These are phyloP conservation scores for Spathaspora sp. DNA, from an alignment of 805 yeast species.

Conservation along the genomic window DNA sequence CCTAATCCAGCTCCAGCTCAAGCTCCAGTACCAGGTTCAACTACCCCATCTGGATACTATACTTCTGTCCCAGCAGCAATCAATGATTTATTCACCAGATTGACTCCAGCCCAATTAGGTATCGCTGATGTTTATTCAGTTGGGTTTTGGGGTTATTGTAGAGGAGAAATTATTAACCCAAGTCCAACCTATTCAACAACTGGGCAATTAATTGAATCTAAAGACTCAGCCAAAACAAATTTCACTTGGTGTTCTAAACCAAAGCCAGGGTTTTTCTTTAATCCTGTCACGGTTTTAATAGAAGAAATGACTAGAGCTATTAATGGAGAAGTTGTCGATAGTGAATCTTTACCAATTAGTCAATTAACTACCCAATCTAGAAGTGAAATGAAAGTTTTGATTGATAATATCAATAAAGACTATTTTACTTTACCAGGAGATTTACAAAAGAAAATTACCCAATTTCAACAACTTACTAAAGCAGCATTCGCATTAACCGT, in stretches of 20 bases:
- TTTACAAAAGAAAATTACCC: slow-evolving; percentile 42
- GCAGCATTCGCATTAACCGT: slow-evolving; percentile 51
- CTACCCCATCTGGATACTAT: slow-evolving; percentile 7
- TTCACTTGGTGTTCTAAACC: slow-evolving; percentile 54
- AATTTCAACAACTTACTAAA: slow-evolving; percentile 46
- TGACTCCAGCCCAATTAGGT: slow-evolving; percentile 31
- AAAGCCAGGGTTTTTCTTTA: slow-evolving; percentile 51
- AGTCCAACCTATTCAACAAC: slow-evolving; percentile 2
- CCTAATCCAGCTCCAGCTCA: neutral
- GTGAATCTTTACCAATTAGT: slow-evolving; percentile 18
- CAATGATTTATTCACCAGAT: slow-evolving; percentile 13
- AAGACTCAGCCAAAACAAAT: slow-evolving; percentile 23
- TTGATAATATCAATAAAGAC: slow-evolving; percentile 20
- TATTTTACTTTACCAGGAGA: slow-evolving; percentile 51
- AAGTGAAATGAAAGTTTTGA: slow-evolving; percentile 18
- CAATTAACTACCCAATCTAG: slow-evolving; percentile 10
- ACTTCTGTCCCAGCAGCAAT: slow-evolving; percentile 15
- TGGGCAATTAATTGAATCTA: slow-evolving; percentile 5
- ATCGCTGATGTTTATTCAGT: slow-evolving; percentile 38
- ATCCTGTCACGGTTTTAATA: slow-evolving; percentile 41
- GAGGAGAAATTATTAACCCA: slow-evolving; percentile 18
- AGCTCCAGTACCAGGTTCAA: neutral
- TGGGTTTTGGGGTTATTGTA: slow-evolving; percentile 43
- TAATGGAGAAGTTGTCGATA: slow-evolving; percentile 19
- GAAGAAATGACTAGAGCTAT: slow-evolving; percentile 24